Evolutionary conservation across 1,139 yeast genomes (phyloP), one percentile per base, ranked within the genome.

Genomic region (Saccharomycopsis crataegensis): DNA sequence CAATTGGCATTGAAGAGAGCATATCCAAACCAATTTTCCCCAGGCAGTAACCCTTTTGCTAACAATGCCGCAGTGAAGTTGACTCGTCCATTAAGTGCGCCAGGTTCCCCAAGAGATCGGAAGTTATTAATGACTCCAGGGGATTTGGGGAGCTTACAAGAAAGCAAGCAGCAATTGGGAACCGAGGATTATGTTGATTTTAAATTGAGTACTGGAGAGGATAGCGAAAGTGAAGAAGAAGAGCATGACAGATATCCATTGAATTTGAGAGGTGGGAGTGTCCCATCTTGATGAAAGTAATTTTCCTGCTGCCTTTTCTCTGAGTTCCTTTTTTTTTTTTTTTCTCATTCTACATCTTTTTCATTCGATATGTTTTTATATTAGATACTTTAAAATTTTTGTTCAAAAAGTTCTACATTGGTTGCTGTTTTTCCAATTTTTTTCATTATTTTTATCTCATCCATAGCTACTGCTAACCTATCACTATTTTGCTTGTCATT

Each of bases 131-230:
- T 89, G 96, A 93, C 99, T 1, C 99, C 99, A 0, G 99, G 99
- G 50, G 98, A 93, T 68, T 78, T 93, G 61, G 99, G 98, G n/a
- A 84, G 96, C 11, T 75, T 93, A 63, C 97, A 89, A 69, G 99
- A 93, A 67, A 89, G 89, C 43, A 78, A 79, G 56, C 86, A 84
- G 65, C 71, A 76, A 1, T 77, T 89, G 54, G 82, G 84, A 60
- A 84, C 88, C 43, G 94, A 85, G 54, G 96, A 88, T 65, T 93
- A 89, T 67, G 74, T 83, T 55, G 82, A 84, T 9, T 93, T 94
- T 79, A 82, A 77, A 62, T 75, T 91, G 59, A 86, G 88, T 36
- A 77, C 70, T 43, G 79, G 74, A 48, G 80, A 74, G 40, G 79
- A 74, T 47, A 79, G 73, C 41, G 82, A 70, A 32, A 73, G 67